A percentile compares a stretch with the other conserved stretches of the same genome.
Evolutionary conservation across 805 yeast genomes (phyloP).

Genomic region (Candida stauntonica): DNA sequence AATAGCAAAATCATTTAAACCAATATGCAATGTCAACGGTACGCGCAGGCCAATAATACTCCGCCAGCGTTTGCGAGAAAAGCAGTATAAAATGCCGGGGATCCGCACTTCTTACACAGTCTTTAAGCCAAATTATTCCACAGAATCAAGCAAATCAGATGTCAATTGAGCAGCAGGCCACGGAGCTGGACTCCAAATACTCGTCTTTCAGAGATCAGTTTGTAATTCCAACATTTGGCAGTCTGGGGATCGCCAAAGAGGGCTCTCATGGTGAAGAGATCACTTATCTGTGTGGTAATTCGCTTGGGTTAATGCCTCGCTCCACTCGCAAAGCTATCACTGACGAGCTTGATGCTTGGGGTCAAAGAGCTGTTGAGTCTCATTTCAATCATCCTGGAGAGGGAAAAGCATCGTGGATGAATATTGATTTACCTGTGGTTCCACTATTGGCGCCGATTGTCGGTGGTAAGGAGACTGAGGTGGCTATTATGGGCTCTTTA

Average conservation of each 20-base stretch:
- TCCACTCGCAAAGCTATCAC: constrained; percentile 51
- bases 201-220: constrained; percentile 44
- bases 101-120: too few species aligned
- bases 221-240: constrained; percentile 59
- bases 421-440: constrained; percentile 72
- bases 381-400: constrained; percentile 68
- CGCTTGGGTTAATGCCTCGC: constrained; percentile 87
- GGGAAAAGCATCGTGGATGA: constrained; percentile 70
- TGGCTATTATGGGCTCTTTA: constrained; percentile 82
- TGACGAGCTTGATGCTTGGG: constrained; percentile 80
- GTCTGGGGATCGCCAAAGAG: constrained; percentile 41
- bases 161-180: constrained; percentile 1
- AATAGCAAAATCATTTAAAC: too few species aligned
- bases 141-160: too few species aligned
- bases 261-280: constrained; percentile 23
- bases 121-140: too few species aligned
- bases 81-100: too few species aligned
- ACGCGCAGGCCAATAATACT: too few species aligned
- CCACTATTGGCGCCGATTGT: constrained; percentile 68
- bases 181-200: constrained; percentile 3
- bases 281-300: constrained; percentile 83
- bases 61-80: too few species aligned
- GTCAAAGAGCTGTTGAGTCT: constrained; percentile 72
- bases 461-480: constrained; percentile 73
- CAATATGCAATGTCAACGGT: too few species aligned